Evolutionary conservation across 768 basidiomycete species (phyloP).

Genomic region (Collybia sp.): DNA sequence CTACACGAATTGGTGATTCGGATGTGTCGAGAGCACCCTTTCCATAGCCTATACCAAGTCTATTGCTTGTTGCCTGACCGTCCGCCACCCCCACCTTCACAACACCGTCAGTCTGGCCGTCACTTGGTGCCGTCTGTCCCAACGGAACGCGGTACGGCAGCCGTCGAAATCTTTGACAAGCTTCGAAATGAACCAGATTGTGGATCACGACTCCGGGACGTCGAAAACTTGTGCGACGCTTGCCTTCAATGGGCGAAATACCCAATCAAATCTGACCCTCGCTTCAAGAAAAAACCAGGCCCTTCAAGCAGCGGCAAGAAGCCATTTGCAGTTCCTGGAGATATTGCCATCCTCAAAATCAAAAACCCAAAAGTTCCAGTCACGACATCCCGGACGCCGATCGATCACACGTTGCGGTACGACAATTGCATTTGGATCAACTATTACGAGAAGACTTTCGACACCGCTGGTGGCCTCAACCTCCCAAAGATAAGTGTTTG

Average conservation of each 20-base stretch:
- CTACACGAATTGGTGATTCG: constrained; percentile 63
- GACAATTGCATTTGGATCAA: constrained; percentile 64
- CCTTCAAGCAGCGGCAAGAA: constrained; percentile 10
- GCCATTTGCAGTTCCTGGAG: constrained; percentile 37
- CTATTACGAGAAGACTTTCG: constrained; percentile 54
- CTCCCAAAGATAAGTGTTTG: constrained; percentile 78
- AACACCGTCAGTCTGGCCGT: not conserved
- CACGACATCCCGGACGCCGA: constrained; percentile 62
- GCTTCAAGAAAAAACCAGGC: constrained; percentile 7
- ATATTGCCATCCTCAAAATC: constrained; percentile 42
- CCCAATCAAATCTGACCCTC: constrained; percentile 36
- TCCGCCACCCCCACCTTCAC: constrained; percentile 7
- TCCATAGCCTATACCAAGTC: constrained; percentile 89
- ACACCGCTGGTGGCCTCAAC: constrained; percentile 73
- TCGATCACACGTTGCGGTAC: constrained; percentile 72
- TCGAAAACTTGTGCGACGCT: constrained; percentile 60
- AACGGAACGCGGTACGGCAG: constrained; percentile 60
- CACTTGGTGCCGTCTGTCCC: constrained; percentile 32
- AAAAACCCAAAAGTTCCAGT: constrained; percentile 70
- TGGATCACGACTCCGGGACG: constrained; percentile 36
- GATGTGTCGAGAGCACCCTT: constrained; percentile 89
- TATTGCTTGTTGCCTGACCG: constrained; percentile 57
- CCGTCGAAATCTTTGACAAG: constrained; percentile 52
- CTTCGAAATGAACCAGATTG: constrained; percentile 36
- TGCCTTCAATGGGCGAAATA: constrained; percentile 72